Percentiles rank a stretch among this genome's conserved stretches.
These are phyloP conservation scores for Claviceps digitariae DNA, from an alignment of 2,329 filamentous ascomycete genomes.

Conservation along the genomic window DNA sequence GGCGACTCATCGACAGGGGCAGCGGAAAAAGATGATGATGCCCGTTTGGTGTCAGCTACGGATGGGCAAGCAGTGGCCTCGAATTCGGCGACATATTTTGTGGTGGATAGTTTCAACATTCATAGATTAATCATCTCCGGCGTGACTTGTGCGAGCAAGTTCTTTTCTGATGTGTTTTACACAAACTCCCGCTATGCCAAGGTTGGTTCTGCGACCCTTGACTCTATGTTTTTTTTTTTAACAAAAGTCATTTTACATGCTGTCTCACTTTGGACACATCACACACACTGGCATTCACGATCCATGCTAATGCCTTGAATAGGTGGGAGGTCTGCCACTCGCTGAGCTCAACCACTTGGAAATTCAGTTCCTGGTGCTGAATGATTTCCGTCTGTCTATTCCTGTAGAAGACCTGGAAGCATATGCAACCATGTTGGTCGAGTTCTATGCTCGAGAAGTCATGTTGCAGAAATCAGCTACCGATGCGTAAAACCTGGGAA, in stretches of 20 bases:
- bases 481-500: background rate
- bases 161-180: constrained; percentile 98
- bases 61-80: constrained; percentile 12
- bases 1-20: constrained; percentile 15
- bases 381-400: constrained; percentile 88
- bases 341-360: constrained; percentile 92
- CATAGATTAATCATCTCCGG: constrained; percentile 92
- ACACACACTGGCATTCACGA: background rate
- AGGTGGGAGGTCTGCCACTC: constrained; percentile 90
- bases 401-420: constrained; percentile 92
- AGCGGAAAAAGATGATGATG: constrained; percentile 11
- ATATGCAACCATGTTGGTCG: constrained; percentile 95
- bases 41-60: constrained; percentile 9
- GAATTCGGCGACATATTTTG: constrained; percentile 52
- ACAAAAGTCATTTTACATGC: background rate
- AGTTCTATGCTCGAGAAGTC: constrained; percentile 91
- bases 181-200: constrained; percentile 99
- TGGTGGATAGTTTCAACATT: constrained; percentile 98
- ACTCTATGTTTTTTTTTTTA: background rate
- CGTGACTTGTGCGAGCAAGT: constrained; percentile 97
- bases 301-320: constrained; percentile 8
- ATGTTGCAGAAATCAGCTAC: constrained; percentile 27
- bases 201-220: constrained; percentile 39
- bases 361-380: constrained; percentile 86
- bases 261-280: too few relatives aligned